Evolutionary conservation across 768 basidiomycete genomes (phyloP).

Genomic region (Tephrocybe sp.): DNA sequence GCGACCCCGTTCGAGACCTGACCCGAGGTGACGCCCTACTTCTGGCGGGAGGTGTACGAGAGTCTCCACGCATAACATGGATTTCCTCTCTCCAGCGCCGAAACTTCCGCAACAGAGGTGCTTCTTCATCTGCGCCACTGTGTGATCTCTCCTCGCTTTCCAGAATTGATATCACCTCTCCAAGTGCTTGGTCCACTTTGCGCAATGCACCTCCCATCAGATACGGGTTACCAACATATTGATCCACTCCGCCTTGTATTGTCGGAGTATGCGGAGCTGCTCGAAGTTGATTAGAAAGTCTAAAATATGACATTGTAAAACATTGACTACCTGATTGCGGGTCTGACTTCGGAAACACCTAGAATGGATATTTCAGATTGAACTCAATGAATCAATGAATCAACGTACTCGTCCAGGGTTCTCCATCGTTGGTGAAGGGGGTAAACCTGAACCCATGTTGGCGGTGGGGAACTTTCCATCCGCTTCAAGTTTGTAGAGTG

Average conservation of each 20-base stretch:
- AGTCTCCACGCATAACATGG: conserved; percentile 28
- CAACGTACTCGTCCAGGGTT: conserved; percentile 43
- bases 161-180: conserved; percentile 42
- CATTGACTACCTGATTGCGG: conserved; percentile 32
- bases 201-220: conserved; percentile 41
- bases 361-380: background rate
- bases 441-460: conserved; percentile 31
- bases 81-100: conserved; percentile 43
- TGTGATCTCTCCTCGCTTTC: conserved; percentile 40
- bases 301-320: background rate
- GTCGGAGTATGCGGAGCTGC: conserved; percentile 22
- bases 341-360: conserved; percentile 52
- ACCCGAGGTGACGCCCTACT: conserved; percentile 8
- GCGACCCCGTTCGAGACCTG: conserved; percentile 13
- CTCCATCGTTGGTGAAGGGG: conserved; percentile 44
- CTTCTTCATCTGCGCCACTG: conserved; percentile 32
- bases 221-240: conserved; percentile 46
- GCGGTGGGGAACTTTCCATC: conserved; percentile 42
- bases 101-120: conserved; percentile 38
- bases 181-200: conserved; percentile 43
- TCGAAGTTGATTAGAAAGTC: conserved; percentile 1
- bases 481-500: conserved; percentile 9
- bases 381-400: background rate
- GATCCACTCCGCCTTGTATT: conserved; percentile 20
- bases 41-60: conserved; percentile 7